These are phyloP conservation scores for Quercus wislizeni DNA, from an alignment of 306 rosid genomes.

Conservation along the genomic window DNA sequence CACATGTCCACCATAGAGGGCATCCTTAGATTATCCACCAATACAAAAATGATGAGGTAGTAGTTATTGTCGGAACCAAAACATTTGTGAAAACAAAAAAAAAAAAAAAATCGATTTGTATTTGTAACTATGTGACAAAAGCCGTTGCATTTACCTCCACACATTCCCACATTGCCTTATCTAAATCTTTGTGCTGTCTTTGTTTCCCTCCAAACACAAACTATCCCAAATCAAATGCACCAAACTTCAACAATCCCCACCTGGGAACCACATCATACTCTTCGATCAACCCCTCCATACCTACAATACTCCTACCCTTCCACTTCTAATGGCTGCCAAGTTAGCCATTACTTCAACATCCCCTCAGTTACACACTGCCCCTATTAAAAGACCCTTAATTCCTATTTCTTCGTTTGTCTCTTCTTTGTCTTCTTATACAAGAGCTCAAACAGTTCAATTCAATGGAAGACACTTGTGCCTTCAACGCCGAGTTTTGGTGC, in stretches of 20 bases:
- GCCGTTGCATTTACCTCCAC: conserved; percentile 70
- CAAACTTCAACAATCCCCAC: background rate
- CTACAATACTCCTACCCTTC: background rate
- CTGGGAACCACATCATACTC: background rate
- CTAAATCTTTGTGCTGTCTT: conserved; percentile 16
- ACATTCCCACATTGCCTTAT: conserved; percentile 57
- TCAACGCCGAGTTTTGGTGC: conserved; percentile 45
- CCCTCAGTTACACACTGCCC: conserved; percentile 37
- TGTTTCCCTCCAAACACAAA: conserved; percentile 49
- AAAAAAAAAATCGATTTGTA: background rate
- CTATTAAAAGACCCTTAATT: conserved; percentile 42
- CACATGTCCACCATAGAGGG: background rate
- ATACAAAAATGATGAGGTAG: conserved; percentile 20
- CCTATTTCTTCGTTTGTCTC: conserved; percentile 37
- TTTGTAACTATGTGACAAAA: conserved; percentile 10
- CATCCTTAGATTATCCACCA: conserved; percentile 6
- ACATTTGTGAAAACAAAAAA: conserved; percentile 15
- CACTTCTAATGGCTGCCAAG: conserved; percentile 62
- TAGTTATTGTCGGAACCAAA: conserved; percentile 4
- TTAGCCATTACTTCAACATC: conserved; percentile 46
- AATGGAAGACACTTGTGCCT: conserved; percentile 37
- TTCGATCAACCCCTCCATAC: background rate
- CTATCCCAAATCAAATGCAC: background rate
- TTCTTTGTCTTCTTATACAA: conserved; percentile 22
- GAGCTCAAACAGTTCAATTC: conserved; percentile 47